phyloP scores from a whole-genome alignment of 2,329 filamentous ascomycete genomes.

The Neoscytalidium dimidiatum region DNA sequence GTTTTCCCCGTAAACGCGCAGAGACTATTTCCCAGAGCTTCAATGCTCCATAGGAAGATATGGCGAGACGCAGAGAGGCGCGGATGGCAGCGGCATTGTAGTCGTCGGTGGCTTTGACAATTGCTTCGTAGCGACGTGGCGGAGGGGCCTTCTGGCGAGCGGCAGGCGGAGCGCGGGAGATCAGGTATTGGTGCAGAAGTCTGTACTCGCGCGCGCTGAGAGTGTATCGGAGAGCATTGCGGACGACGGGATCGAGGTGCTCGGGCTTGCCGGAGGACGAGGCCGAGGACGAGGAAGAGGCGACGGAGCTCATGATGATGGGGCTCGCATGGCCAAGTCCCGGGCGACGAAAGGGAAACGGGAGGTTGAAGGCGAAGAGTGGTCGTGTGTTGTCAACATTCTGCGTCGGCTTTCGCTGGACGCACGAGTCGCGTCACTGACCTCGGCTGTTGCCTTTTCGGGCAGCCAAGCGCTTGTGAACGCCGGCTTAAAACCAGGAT shows the following conservation, averaged over 20 bases:
- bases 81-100: conserved; percentile 52
- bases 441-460: not conserved
- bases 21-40: conserved; percentile 50
- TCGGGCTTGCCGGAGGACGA: conserved; percentile 31
- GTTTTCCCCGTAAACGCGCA: conserved; percentile 36
- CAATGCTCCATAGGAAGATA: conserved; percentile 44
- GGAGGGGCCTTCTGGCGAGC: conserved; percentile 56
- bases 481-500: not conserved
- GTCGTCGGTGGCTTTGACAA: conserved; percentile 49
- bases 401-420: not conserved
- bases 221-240: conserved; percentile 84
- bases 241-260: conserved; percentile 68
- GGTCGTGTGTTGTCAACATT: not conserved
- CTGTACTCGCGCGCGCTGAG: conserved; percentile 83
- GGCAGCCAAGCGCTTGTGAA: conserved; percentile 13
- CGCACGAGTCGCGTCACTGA: not conserved
- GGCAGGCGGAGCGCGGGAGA: conserved; percentile 66
- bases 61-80: conserved; percentile 47
- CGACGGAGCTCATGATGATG: conserved; percentile 32
- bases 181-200: conserved; percentile 77
- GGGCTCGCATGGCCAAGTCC: not conserved
- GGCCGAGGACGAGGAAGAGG: conserved; percentile 29
- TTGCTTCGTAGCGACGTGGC: conserved; percentile 54
- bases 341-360: not conserved
- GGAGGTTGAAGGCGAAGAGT: not conserved